A percentile compares a stretch with the other conserved stretches of the same genome.
phyloP scores from a whole-genome alignment of 2,329 filamentous ascomycete species.

The Cladophialophora psammophila region DNA sequence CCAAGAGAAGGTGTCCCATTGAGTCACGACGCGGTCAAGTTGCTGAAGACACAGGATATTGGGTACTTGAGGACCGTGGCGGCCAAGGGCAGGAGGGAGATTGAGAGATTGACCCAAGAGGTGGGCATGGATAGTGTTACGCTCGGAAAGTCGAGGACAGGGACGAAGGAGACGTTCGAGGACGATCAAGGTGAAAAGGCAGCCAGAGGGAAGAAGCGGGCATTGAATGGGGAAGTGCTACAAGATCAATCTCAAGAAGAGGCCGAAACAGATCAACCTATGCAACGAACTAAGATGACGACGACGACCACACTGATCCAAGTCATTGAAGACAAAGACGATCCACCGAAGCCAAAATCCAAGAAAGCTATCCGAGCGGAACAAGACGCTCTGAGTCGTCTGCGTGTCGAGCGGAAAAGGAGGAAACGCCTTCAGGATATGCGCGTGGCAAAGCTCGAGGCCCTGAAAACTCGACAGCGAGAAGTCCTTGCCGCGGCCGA shows the following conservation, averaged over 20 bases:
- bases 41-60: conserved; percentile 71
- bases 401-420: conserved; percentile 53
- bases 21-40: conserved; percentile 65
- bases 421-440: conserved; percentile 59
- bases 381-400: conserved; percentile 48
- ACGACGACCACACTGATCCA: conserved; percentile 5
- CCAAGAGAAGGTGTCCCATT: conserved; percentile 44
- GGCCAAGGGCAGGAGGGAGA: conserved; percentile 60
- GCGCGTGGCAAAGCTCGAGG: conserved; percentile 58
- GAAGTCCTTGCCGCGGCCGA: conserved; percentile 64
- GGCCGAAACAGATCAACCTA: conserved; percentile 27
- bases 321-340: conserved; percentile 38
- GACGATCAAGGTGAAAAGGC: conserved; percentile 43
- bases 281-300: conserved; percentile 28
- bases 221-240: conserved; percentile 37
- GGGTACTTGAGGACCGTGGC: conserved; percentile 68
- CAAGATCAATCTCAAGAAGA: conserved; percentile 12
- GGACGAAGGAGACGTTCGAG: conserved; percentile 50
- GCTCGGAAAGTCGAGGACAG: conserved; percentile 28
- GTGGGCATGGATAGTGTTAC: conserved; percentile 46
- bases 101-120: conserved; percentile 49
- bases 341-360: conserved; percentile 46
- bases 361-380: conserved; percentile 55
- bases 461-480: conserved; percentile 61
- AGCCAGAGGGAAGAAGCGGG: conserved; percentile 31